Percentiles rank a stretch among this genome's conserved stretches.
phyloP scores from a whole-genome alignment of 768 basidiomycete species.

The Amanita jacksonii region DNA sequence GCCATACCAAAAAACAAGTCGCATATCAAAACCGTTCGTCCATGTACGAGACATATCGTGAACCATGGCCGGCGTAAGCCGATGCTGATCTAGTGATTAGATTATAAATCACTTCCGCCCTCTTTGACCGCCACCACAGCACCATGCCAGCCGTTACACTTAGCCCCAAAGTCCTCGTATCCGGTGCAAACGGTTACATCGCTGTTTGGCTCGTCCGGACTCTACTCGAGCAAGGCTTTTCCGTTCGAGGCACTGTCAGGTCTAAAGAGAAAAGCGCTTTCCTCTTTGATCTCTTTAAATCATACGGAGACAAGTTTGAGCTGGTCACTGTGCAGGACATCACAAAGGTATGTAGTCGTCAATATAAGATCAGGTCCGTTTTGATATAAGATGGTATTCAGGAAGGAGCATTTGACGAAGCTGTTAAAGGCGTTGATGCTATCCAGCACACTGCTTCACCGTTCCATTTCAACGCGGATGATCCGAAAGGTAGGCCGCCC shows the following conservation, averaged over 20 bases:
- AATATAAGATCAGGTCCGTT: background rate
- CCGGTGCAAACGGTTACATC: conserved; percentile 53
- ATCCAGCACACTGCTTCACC: conserved; percentile 67
- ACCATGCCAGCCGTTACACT: conserved; percentile 23
- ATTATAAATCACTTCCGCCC: no score
- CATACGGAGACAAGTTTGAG: conserved; percentile 50
- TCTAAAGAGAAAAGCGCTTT: conserved; percentile 48
- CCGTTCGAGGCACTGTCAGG: conserved; percentile 60
- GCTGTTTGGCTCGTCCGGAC: conserved; percentile 46
- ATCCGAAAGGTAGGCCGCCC: conserved; percentile 25
- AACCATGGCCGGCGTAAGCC: no score
- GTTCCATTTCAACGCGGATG: conserved; percentile 34
- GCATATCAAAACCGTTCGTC: no score
- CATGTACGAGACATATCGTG: no score
- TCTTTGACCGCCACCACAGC: background rate
- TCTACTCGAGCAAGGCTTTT: conserved; percentile 53
- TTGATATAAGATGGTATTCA: conserved; percentile 13
- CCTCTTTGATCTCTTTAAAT: conserved; percentile 42
- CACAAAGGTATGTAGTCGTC: conserved; percentile 17
- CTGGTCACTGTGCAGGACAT: conserved; percentile 66
- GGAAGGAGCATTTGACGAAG: conserved; percentile 71
- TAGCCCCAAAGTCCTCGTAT: conserved; percentile 35
- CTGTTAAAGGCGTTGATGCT: conserved; percentile 65
- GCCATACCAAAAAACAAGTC: no score
- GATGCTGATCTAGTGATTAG: no score